Evolutionary conservation across 2,329 filamentous ascomycete species (phyloP), one percentile per base, ranked within the genome.

Genomic region (Monosporascus sp.): DNA sequence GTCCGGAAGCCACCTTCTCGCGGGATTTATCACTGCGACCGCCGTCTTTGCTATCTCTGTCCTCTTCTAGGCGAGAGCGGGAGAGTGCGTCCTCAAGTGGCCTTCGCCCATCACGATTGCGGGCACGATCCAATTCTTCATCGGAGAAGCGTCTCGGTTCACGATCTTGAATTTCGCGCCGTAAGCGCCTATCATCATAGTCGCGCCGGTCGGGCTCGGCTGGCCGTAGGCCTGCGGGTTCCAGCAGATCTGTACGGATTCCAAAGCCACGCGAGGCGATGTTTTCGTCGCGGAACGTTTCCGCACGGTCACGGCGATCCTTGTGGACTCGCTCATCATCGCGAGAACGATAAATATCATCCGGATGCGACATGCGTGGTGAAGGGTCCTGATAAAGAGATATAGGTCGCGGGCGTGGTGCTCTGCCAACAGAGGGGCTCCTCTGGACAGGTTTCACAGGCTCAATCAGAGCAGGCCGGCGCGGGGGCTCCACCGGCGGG

Each of bases 331-430:
- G 70, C 49, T 77, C 74, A 27, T 81, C 77, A 6, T 81, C 78
- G 26, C 74, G 76, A 24, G 69, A 69, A 26, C 76, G 75, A 58
- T 80, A 75, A 52, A 73, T 73, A 4, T 81, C 76, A 41, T 81
- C 78, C 7, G 73, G 68, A 49, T 78, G 75, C 7, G 68, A 65
- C 17, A 72, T 68, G 7, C 75, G 72, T 7, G 73, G 68, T 17
- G 72, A 66, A 0, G 70, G 65, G 41, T 85, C 81, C 57, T 82
- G 78, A 51, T 80, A 79, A 14, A 83, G 68, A 1, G 80, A 82
- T 3, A 81, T 72, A 46, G 75, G 80, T 8, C 78, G 73, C 31
- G 73, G 71, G 7, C 69, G 71, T 24, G 61, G 62, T 51, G 54
- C 62, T 46, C 67, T 59, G 47, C 71, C 63, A 53, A 56, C 54